Evolutionary conservation across 2,329 filamentous ascomycete genomes (phyloP), one percentile per base, ranked within the genome.

Genomic region (Apiospora malaysiana): DNA sequence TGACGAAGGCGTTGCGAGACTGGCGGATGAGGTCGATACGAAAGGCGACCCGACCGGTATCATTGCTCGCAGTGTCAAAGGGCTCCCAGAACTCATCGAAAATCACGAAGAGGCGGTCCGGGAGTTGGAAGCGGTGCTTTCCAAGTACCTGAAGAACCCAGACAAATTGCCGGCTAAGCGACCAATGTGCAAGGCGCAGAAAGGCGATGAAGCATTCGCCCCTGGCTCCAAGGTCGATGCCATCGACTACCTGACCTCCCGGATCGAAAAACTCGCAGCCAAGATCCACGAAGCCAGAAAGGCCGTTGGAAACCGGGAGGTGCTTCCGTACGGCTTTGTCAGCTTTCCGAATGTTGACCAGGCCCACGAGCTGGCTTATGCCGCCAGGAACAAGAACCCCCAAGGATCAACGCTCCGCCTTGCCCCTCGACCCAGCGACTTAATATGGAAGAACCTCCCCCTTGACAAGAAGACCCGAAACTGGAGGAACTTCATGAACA

Each of bases 381-480:
- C 91, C 12, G 90, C 92, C 27, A 92, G 93, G 71, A 93, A 90
- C 67, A 96, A 96, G 84, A 92, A 92, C 75, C 93, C 94, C 0
- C 87, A 93, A 51, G 94, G 94, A 6, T 91, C 94, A 0, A 93
- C 89, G 0, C 89, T 99, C 70, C 86, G 84, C 7, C 86, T 98
- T 18, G 95, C 96, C 0, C 94, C 96, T 2, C 90, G 91, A 71
- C 95, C 96, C 3, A 94, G 93, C 78, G 95, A 98, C 79, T 89
- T 99, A 69, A 97, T 99, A 74, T 99, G 96, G 96, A 92, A 94
- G 79, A 99, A 99, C 77, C 88, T 99, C 84, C 88, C 90, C 0
- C 83, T 98, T 70, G 88, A 87, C 21, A 89, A 89, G 59, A 84
- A 88, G 32, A 88, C 90, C 0, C 89, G 94, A 46, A 87, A 87